Evolutionary conservation across 768 basidiomycete genomes (phyloP), one percentile per base, ranked within the genome.

Genomic region (Lentinula aciculospora): DNA sequence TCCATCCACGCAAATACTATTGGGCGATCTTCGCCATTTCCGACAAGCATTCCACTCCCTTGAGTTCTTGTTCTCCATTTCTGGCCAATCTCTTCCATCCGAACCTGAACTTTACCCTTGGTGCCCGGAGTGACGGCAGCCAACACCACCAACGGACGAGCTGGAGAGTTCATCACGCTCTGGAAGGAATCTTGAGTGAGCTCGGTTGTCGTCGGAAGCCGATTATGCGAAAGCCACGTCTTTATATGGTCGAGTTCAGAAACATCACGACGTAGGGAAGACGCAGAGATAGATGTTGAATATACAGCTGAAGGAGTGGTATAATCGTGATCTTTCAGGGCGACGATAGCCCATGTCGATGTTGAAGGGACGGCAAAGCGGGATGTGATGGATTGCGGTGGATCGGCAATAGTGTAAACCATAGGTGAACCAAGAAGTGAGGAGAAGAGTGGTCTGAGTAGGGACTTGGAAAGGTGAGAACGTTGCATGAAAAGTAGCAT

Each of bases 1-100:
- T 99, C 92, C 83, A 97, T 94, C 87, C 88, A 94, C 8, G 87
- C 80, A 71, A 94, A 97, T 49, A 94, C 81, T 0, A 96, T 86
- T 42, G 56, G 45, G 84, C 80, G 34, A 79, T 71, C 42, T 60
- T 60, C 49, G 63, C 65, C 53, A 61, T 56, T 25, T 27, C 72
- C 75, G 32, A 76, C 74, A 37, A 69, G 70, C 53, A 73, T 64
- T 1, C 76, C 75, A 49, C 64, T 75, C 3, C 77, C 76, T 2
- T 66, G 68, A 0, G 76, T 62, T 2, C 84, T 86, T 62, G 89
- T 79, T 2, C 89, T 87, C 88, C 89, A 91, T 42, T 72, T 69
- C 40, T 62, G 70, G 1, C 79, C 85, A 5, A 86, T 74, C 60
- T 81, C 79, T 27, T 64, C 72, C 13, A 87, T 67, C 51, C 76